Percentiles rank a stretch among this genome's conserved stretches.
These are phyloP conservation scores for Serendipita sp. DNA, from an alignment of 1,284 basidiomycete species.

Conservation along the genomic window DNA sequence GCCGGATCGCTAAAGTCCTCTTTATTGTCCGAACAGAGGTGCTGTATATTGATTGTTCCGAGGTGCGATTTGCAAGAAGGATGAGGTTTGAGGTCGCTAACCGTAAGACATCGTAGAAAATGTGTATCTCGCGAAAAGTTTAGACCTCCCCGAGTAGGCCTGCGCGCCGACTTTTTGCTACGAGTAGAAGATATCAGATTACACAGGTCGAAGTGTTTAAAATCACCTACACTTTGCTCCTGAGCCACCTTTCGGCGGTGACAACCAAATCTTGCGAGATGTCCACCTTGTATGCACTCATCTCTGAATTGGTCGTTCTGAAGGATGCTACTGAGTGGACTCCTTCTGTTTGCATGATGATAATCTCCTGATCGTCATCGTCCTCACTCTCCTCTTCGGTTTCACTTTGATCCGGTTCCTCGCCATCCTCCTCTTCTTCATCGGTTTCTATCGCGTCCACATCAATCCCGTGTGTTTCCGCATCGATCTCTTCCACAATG, in stretches of 20 bases:
- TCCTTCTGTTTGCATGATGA: background rate
- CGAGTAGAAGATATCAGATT: background rate
- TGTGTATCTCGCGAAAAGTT: conserved; percentile 1
- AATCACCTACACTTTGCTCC: conserved; percentile 4
- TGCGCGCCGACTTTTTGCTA: background rate
- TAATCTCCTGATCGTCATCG: background rate
- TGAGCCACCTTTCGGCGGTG: background rate
- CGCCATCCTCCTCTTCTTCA: conserved; percentile 8
- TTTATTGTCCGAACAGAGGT: background rate
- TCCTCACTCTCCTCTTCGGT: background rate
- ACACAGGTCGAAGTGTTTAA: background rate
- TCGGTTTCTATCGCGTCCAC: background rate
- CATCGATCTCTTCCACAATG: conserved; percentile 2
- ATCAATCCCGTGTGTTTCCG: background rate
- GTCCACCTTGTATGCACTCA: background rate
- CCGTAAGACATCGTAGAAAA: conserved; percentile 1
- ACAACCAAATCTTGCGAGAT: background rate
- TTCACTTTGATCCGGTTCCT: conserved; percentile 6
- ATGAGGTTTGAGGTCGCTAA: conserved; percentile 3
- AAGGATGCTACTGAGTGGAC: background rate
- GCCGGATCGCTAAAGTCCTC: background rate
- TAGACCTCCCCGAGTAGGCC: background rate
- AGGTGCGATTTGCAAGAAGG: background rate
- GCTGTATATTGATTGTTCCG: background rate
- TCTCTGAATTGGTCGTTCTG: background rate